These are phyloP conservation scores for Suillus placidus DNA, from an alignment of 768 basidiomycete species.

Conservation along the genomic window DNA sequence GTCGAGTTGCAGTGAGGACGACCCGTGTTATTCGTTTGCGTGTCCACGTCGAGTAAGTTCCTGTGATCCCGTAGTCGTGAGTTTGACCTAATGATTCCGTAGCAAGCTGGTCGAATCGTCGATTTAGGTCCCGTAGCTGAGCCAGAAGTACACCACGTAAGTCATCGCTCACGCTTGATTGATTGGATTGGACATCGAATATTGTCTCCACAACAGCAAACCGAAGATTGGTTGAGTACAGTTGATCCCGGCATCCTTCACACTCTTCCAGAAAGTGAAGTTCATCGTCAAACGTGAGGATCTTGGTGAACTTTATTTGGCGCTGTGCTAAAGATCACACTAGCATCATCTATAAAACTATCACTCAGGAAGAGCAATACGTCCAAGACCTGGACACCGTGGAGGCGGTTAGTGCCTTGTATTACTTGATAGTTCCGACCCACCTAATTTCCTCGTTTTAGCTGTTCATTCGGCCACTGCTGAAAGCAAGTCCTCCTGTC, in stretches of 20 bases:
- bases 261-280: conserved; percentile 73
- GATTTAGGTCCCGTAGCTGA: conserved; percentile 25
- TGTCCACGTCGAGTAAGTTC: conserved; percentile 71
- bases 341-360: conserved; percentile 82
- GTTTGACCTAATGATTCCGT: conserved; percentile 18
- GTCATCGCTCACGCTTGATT: conserved; percentile 28
- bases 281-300: conserved; percentile 74
- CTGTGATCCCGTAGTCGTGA: not conserved
- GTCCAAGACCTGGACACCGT: conserved; percentile 84
- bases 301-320: not conserved
- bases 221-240: conserved; percentile 53
- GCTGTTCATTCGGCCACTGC: conserved; percentile 60
- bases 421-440: conserved; percentile 12
- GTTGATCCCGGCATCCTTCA: conserved; percentile 52
- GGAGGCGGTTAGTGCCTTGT: conserved; percentile 56
- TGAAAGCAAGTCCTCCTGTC: conserved; percentile 55
- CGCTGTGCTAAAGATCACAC: conserved; percentile 8
- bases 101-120: conserved; percentile 26
- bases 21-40: conserved; percentile 78
- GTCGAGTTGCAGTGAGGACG: conserved; percentile 79
- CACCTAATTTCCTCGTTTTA: conserved; percentile 34
- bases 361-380: conserved; percentile 88
- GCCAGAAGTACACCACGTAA: conserved; percentile 35
- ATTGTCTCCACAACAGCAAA: conserved; percentile 25
- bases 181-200: conserved; percentile 15